phyloP scores from a whole-genome alignment of 2,329 filamentous ascomycete species.

The Microsporum audouinii region DNA sequence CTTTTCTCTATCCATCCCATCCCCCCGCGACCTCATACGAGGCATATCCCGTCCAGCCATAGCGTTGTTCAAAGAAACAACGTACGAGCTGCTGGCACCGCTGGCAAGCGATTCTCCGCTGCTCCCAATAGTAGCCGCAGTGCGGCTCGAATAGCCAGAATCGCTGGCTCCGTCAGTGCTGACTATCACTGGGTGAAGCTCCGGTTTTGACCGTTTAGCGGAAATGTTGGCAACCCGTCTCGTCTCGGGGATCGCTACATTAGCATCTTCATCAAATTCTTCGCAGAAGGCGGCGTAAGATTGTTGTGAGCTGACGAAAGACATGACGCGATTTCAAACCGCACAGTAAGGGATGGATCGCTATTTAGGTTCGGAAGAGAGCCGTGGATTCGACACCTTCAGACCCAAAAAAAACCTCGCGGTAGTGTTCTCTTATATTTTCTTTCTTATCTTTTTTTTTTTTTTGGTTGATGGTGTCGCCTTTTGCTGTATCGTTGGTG shows the following conservation, averaged over 20 bases:
- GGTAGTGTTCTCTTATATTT: neutral
- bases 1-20: constrained; percentile 23
- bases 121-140: constrained; percentile 42
- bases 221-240: constrained; percentile 41
- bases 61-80: constrained; percentile 29
- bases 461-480: neutral
- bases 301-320: constrained; percentile 21
- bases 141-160: constrained; percentile 52
- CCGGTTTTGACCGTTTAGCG: constrained; percentile 38
- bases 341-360: constrained; percentile 5
- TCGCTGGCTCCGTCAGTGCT: constrained; percentile 43
- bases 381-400: constrained; percentile 12
- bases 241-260: constrained; percentile 36
- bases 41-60: constrained; percentile 16
- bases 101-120: constrained; percentile 42
- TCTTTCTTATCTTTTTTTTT: neutral
- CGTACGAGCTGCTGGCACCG: constrained; percentile 28
- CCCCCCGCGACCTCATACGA: constrained; percentile 14
- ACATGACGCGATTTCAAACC: constrained; percentile 22
- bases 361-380: constrained; percentile 12
- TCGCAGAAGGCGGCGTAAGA: constrained; percentile 36
- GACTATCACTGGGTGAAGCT: constrained; percentile 26
- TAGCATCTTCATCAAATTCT: constrained; percentile 38
- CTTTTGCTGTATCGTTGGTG: neutral
- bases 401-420: constrained; percentile 7